Conservation (phyloP, 345 rosid species). For the Murraya paniculata region DNA sequence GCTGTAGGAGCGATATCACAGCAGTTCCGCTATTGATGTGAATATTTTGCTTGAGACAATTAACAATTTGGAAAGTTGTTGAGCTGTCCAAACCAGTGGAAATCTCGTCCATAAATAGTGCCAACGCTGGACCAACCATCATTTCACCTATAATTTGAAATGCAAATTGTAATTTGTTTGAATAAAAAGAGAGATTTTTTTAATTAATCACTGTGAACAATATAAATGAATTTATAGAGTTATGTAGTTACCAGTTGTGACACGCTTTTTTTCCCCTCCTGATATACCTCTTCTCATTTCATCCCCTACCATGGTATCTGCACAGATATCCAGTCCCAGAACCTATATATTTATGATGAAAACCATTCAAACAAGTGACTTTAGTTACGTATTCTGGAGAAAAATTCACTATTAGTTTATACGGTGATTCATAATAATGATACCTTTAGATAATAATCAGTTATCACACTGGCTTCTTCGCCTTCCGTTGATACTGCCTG, state of each 20-base stretch:
- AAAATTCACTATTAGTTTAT: neutral
- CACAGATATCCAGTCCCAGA: conserved; percentile 55
- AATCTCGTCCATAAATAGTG: conserved; percentile 71
- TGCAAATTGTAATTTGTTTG: neutral
- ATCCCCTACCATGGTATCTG: conserved; percentile 65
- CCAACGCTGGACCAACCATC: conserved; percentile 70
- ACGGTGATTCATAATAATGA: neutral
- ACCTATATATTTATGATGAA: conserved; percentile 1
- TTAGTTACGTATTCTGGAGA: neutral
- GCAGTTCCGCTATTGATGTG: conserved; percentile 59
- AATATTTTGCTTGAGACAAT: conserved; percentile 49
- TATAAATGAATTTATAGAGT: neutral
- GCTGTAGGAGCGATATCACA: conserved; percentile 76
- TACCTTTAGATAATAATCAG: conserved; percentile 65
- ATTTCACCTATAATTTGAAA: conserved; percentile 51
- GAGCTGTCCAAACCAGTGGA: conserved; percentile 85
- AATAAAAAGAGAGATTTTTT: neutral
- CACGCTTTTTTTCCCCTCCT: conserved; percentile 69
- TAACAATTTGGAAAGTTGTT: conserved; percentile 67
- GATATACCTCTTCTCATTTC: conserved; percentile 65
- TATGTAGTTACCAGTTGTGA: conserved; percentile 51
- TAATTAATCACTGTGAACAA: neutral
- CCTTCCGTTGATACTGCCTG: conserved; percentile 51
- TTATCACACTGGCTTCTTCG: conserved; percentile 46
- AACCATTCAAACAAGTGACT: neutral